These are phyloP conservation scores for Xylaria sp. DNA, from an alignment of 2,329 filamentous ascomycete species.

Conservation along the genomic window DNA sequence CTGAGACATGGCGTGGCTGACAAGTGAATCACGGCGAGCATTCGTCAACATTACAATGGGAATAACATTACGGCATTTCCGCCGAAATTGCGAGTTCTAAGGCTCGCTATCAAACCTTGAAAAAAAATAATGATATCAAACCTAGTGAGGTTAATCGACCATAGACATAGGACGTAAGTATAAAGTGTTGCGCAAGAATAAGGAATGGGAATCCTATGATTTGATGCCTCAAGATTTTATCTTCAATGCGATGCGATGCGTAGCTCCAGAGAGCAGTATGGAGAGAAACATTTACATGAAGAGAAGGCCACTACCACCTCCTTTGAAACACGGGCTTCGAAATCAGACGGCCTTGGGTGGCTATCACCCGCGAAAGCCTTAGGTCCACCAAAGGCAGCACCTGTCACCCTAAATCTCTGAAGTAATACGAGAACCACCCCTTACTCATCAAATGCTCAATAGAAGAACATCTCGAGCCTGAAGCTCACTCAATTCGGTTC, in stretches of 20 bases:
- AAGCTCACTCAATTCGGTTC: slow-evolving; percentile 38
- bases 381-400: slow-evolving; percentile 41
- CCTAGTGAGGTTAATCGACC: neutral
- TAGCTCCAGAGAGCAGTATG: slow-evolving; percentile 8
- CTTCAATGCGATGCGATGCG: slow-evolving; percentile 30
- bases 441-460: slow-evolving; percentile 26
- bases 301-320: slow-evolving; percentile 34
- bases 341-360: slow-evolving; percentile 8
- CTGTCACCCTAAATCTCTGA: slow-evolving; percentile 29
- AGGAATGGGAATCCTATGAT: neutral
- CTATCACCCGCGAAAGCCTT: slow-evolving; percentile 32
- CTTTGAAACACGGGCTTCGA: neutral
- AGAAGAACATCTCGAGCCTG: slow-evolving; percentile 32
- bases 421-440: slow-evolving; percentile 9
- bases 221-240: slow-evolving; percentile 34
- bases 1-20: slow-evolving; percentile 17
- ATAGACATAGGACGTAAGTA: neutral
- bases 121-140: neutral
- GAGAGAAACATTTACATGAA: slow-evolving; percentile 42
- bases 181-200: neutral
- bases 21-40: slow-evolving; percentile 2
- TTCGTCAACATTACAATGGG: slow-evolving; percentile 1
- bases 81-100: neutral
- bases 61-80: slow-evolving; percentile 18
- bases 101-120: neutral